Percentiles rank a stretch among this genome's conserved stretches.
Conservation (phyloP, 805 yeast genomes). For the Pichia cabralensis region DNA sequence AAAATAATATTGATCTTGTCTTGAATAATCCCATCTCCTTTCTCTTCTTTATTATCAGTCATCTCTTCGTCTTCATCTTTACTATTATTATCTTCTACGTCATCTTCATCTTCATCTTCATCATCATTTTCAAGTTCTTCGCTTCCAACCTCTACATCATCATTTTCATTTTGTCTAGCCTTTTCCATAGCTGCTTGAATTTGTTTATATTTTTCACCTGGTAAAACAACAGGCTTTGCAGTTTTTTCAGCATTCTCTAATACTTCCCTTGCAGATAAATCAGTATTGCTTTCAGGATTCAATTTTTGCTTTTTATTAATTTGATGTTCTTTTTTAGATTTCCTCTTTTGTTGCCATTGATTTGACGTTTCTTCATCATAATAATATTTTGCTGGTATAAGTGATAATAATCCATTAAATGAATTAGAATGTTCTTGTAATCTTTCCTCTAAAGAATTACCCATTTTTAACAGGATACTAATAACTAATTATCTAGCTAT, state of each 20-base stretch:
- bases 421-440: constrained; percentile 70
- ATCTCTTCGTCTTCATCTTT: constrained; percentile 8
- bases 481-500: too few relatives aligned
- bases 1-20: constrained; percentile 34
- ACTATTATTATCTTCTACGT: constrained; percentile 24
- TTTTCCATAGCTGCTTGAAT: constrained; percentile 13
- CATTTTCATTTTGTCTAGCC: constrained; percentile 13
- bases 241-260: constrained; percentile 41
- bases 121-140: constrained; percentile 4
- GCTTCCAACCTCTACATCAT: too few relatives aligned
- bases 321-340: constrained; percentile 52
- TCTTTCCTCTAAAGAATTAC: constrained; percentile 44
- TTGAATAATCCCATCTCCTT: constrained; percentile 10
- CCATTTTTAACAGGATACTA: too few relatives aligned
- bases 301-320: constrained; percentile 60
- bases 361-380: constrained; percentile 83
- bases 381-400: constrained; percentile 90
- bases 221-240: constrained; percentile 40
- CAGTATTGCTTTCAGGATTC: constrained; percentile 49
- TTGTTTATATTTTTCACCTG: constrained; percentile 17
- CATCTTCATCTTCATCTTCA: constrained; percentile 12
- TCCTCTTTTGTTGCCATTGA: constrained; percentile 85
- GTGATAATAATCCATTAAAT: constrained; percentile 78
- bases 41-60: constrained; percentile 3
- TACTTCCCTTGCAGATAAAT: constrained; percentile 50